A percentile compares a stretch with the other conserved stretches of the same genome.
These are phyloP conservation scores for Penicillium nordicum DNA, from an alignment of 2,329 filamentous ascomycete species.

Conservation along the genomic window DNA sequence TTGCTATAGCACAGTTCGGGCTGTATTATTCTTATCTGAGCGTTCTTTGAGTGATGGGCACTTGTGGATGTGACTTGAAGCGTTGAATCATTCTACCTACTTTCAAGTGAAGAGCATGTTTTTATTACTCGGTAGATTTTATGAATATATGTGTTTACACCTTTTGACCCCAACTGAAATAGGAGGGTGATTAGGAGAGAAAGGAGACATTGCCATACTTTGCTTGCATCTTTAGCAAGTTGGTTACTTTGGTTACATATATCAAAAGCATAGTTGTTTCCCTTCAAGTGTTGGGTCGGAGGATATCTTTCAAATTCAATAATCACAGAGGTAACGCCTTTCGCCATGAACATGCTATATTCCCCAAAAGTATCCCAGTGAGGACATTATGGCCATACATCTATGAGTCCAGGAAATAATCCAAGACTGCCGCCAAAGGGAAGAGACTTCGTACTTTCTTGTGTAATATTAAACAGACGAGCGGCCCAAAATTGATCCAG, in stretches of 20 bases:
- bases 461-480: slow-evolving; percentile 9
- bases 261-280: neutral
- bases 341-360: slow-evolving; percentile 15
- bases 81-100: too few species aligned
- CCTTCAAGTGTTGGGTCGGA: neutral
- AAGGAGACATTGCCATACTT: neutral
- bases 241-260: neutral
- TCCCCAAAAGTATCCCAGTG: neutral
- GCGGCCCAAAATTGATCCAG: slow-evolving; percentile 34
- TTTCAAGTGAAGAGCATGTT: too few species aligned
- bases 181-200: too few species aligned
- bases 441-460: neutral
- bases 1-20: neutral
- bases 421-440: neutral
- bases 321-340: slow-evolving; percentile 9
- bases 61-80: too few species aligned
- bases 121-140: too few species aligned
- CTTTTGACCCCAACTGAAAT: too few species aligned
- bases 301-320: slow-evolving; percentile 1
- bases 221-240: neutral
- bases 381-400: neutral
- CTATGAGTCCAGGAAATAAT: neutral
- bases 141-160: too few species aligned
- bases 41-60: too few species aligned
- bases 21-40: too few species aligned